Conservation (phyloP, 2,329 filamentous ascomycete species). For the Cladophialophora carrionii region DNA sequence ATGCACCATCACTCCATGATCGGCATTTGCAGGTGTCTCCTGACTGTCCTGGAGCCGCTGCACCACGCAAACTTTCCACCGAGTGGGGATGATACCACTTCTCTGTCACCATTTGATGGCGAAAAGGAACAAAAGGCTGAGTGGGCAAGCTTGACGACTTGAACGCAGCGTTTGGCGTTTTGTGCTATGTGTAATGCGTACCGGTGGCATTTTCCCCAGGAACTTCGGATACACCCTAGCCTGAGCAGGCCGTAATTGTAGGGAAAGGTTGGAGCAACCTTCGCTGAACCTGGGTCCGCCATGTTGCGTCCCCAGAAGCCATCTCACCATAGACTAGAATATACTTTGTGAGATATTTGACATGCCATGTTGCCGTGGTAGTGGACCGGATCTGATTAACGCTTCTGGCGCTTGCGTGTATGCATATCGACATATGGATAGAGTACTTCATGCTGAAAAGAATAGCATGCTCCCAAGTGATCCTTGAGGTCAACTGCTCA, state of each 20-base stretch:
- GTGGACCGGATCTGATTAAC: not conserved
- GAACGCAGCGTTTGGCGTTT: slow-evolving; percentile 36
- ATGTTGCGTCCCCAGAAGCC: slow-evolving; percentile 2
- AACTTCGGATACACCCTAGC: slow-evolving; percentile 1
- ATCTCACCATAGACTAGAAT: slow-evolving; percentile 32
- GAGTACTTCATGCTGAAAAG: not conserved
- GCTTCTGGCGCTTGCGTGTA: not conserved
- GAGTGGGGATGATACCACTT: not conserved
- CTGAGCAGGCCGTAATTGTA: not conserved
- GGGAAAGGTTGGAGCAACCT: not conserved
- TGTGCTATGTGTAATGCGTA: slow-evolving; percentile 28
- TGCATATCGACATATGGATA: not conserved
- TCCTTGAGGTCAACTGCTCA: not conserved
- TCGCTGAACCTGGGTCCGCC: not conserved
- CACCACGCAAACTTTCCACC: not conserved
- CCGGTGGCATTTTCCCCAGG: slow-evolving; percentile 20
- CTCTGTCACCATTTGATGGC: slow-evolving; percentile 12
- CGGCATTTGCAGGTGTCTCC: not conserved
- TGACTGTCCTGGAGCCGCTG: slow-evolving; percentile 4
- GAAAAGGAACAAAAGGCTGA: slow-evolving; percentile 6
- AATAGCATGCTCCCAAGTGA: not conserved
- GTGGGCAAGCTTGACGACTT: slow-evolving; percentile 28
- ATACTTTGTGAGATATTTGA: slow-evolving; percentile 26
- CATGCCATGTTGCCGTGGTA: slow-evolving; percentile 1
- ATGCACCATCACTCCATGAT: not conserved